These are phyloP conservation scores for Coemansia sp. DNA, from an alignment of 192 early-diverging fungal genomes.

Conservation along the genomic window DNA sequence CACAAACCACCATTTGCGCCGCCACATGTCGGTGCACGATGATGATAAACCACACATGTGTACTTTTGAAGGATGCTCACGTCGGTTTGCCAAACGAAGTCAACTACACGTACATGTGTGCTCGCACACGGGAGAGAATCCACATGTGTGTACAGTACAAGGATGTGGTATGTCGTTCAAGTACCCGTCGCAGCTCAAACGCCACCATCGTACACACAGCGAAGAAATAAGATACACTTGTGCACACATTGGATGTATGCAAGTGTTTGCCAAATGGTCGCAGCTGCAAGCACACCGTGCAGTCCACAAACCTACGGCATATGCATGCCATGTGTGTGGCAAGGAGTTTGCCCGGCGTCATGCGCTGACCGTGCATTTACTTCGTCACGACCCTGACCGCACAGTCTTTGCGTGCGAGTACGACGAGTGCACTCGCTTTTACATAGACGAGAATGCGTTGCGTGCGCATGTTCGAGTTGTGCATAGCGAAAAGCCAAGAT, in stretches of 20 bases:
- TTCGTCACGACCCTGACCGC: constrained; percentile 37
- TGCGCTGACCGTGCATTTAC: constrained; percentile 25
- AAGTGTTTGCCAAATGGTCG: constrained; percentile 49
- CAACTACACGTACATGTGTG: constrained; percentile 50
- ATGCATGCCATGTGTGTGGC: constrained; percentile 32
- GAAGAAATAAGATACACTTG: constrained; percentile 40
- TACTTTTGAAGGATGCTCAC: constrained; percentile 22
- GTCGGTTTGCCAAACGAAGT: constrained; percentile 49
- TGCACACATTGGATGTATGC: constrained; percentile 13
- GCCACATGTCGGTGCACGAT: constrained; percentile 50
- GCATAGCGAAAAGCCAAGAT: constrained; percentile 28
- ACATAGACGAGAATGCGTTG: constrained; percentile 31
- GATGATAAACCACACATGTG: constrained; percentile 38
- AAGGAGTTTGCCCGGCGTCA: constrained; percentile 29
- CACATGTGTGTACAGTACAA: constrained; percentile 34
- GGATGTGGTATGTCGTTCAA: constrained; percentile 36
- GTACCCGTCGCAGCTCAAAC: constrained; percentile 47
- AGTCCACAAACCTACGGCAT: constrained; percentile 19
- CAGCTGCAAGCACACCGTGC: constrained; percentile 48
- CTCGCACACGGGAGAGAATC: constrained; percentile 40
- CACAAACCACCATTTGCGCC: constrained; percentile 54
- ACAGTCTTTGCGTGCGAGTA: constrained; percentile 29
- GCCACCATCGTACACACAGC: constrained; percentile 28
- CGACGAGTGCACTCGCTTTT: constrained; percentile 45
- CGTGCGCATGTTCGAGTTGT: constrained; percentile 30